phyloP scores from a whole-genome alignment of 768 basidiomycete species.

The Lactarius sp. region DNA sequence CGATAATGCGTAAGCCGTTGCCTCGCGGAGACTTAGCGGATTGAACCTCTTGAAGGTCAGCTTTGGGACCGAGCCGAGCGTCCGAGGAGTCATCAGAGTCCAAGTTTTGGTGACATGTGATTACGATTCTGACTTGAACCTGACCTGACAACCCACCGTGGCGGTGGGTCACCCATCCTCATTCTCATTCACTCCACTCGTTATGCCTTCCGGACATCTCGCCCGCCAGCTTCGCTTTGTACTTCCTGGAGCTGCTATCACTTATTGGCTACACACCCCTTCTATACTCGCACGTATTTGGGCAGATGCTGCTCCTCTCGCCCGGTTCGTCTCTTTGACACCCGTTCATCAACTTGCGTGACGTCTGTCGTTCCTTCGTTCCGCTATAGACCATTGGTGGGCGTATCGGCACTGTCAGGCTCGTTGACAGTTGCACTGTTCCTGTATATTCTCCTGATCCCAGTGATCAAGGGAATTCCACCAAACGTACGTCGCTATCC shows the following conservation, averaged over 20 bases:
- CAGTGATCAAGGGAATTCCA: constrained; percentile 60
- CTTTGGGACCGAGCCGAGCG: not conserved
- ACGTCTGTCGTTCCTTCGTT: not conserved
- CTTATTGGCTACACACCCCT: constrained; percentile 57
- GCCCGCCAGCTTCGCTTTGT: constrained; percentile 70
- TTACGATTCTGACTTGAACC: not conserved
- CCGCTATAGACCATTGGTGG: constrained; percentile 45
- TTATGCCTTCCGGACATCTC: constrained; percentile 39
- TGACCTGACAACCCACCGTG: not conserved
- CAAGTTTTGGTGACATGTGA: constrained; percentile 10
- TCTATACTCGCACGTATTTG: constrained; percentile 44
- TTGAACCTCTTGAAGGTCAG: not conserved
- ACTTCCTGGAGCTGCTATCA: constrained; percentile 60
- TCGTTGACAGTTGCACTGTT: constrained; percentile 63
- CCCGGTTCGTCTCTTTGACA: constrained; percentile 37
- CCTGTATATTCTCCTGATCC: constrained; percentile 63
- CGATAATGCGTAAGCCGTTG: not conserved
- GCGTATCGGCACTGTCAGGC: constrained; percentile 50
- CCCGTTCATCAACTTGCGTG: not conserved
- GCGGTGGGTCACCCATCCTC: not conserved
- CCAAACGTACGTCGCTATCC: constrained; percentile 52
- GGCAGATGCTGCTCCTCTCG: constrained; percentile 46
- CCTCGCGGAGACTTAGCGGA: not conserved
- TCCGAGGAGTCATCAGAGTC: no score
- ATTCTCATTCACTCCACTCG: constrained; percentile 28